These are phyloP conservation scores for Aurantiochytrium sp. DNA, from an alignment of 108 stramenopile species.

Conservation along the genomic window DNA sequence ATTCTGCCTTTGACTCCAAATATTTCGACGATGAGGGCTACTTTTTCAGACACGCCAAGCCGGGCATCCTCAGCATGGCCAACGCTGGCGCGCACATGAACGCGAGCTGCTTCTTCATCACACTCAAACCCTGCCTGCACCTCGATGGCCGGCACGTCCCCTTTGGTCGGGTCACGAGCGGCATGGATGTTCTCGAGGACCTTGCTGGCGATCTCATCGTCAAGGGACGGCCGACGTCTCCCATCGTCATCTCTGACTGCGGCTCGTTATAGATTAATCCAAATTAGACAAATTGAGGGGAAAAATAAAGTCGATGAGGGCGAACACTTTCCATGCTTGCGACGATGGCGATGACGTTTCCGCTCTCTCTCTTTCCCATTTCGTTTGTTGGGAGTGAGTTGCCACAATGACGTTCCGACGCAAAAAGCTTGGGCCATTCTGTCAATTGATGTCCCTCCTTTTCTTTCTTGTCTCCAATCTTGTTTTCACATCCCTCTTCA, in stretches of 20 bases:
- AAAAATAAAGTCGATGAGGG: no score
- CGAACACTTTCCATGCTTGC: no score
- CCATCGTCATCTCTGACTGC: neutral
- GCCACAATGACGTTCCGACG: no score
- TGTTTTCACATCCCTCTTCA: no score
- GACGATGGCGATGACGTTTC: no score
- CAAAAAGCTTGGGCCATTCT: no score
- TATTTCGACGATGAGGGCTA: slow-evolving; percentile 27
- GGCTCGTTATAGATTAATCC: neutral
- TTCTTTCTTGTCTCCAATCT: no score
- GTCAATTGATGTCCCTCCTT: no score
- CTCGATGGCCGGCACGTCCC: slow-evolving; percentile 72
- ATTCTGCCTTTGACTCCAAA: neutral
- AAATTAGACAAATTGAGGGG: no score
- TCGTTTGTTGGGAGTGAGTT: no score
- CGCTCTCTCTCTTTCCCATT: no score
- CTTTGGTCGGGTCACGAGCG: slow-evolving; percentile 67
- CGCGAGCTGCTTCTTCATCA: slow-evolving; percentile 65
- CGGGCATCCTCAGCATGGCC: slow-evolving; percentile 20
- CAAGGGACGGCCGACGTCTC: slow-evolving; percentile 26
- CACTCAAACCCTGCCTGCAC: slow-evolving; percentile 58
- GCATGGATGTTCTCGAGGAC: slow-evolving; percentile 53
- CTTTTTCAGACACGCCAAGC: slow-evolving; percentile 20
- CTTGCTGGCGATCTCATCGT: slow-evolving; percentile 58
- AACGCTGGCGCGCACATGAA: slow-evolving; percentile 42